These are phyloP conservation scores for Penicillium sp. DNA, from an alignment of 2,329 filamentous ascomycete genomes.

Conservation along the genomic window DNA sequence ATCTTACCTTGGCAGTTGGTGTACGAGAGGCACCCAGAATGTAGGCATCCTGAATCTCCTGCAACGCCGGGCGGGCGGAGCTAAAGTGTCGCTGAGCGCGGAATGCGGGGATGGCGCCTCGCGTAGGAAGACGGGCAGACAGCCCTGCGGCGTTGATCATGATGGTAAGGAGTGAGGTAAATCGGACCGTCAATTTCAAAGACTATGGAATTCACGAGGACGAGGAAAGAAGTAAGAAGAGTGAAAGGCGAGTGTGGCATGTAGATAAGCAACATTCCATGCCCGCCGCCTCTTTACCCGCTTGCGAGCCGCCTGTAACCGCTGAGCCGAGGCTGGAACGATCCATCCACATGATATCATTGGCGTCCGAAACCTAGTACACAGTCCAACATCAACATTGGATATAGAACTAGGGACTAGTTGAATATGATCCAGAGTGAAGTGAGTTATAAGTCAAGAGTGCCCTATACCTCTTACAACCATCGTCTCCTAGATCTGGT, in stretches of 20 bases:
- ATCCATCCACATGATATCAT: slow-evolving; percentile 28
- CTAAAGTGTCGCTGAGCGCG: slow-evolving; percentile 59
- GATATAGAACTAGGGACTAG: background rate
- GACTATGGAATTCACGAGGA: background rate
- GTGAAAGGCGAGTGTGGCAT: slow-evolving; percentile 11
- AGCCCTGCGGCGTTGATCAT: slow-evolving; percentile 35
- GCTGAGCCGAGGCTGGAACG: slow-evolving; percentile 38
- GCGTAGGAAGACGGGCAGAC: slow-evolving; percentile 37
- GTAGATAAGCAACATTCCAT: background rate
- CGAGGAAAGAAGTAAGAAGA: slow-evolving; percentile 9
- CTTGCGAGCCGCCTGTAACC: slow-evolving; percentile 36
- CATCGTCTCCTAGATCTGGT: background rate
- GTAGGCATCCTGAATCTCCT: slow-evolving; percentile 88
- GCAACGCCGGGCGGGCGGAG: slow-evolving; percentile 53
- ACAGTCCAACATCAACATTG: background rate
- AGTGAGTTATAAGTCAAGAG: background rate
- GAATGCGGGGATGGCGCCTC: slow-evolving; percentile 49
- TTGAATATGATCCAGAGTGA: background rate
- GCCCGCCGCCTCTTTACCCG: slow-evolving; percentile 28
- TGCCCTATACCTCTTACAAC: background rate
- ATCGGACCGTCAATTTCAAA: background rate
- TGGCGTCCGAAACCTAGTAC: background rate
- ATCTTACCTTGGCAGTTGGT: slow-evolving; percentile 79
- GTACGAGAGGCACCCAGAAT: slow-evolving; percentile 90
- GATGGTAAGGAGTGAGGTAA: background rate